These are phyloP conservation scores for Corylus heterophylla DNA, from an alignment of 306 rosid genomes.

Conservation along the genomic window DNA sequence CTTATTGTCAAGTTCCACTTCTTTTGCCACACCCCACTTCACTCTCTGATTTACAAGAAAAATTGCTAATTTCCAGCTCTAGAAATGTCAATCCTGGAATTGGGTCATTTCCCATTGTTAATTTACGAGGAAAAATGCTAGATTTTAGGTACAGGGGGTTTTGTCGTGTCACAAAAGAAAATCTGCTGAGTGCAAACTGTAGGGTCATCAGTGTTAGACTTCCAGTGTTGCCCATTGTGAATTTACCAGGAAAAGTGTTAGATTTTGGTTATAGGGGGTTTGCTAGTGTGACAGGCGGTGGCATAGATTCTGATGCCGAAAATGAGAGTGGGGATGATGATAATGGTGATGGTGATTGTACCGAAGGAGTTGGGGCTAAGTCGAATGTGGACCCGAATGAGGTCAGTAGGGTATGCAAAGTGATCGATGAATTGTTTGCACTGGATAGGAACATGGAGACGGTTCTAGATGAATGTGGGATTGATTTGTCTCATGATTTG, in stretches of 20 bases:
- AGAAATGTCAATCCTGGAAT: slow-evolving; percentile 1
- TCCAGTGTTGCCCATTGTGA: neutral
- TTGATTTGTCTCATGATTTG: slow-evolving; percentile 69
- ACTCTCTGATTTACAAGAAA: slow-evolving; percentile 59
- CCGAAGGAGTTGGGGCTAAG: slow-evolving; percentile 20
- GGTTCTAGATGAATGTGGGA: slow-evolving; percentile 71
- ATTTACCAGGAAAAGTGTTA: slow-evolving; percentile 23
- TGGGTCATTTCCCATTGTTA: slow-evolving; percentile 1
- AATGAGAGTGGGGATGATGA: slow-evolving; percentile 29
- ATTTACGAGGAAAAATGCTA: slow-evolving; percentile 22
- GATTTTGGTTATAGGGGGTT: slow-evolving; percentile 25
- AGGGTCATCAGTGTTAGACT: neutral
- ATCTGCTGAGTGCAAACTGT: slow-evolving; percentile 21
- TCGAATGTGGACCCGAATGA: slow-evolving; percentile 55
- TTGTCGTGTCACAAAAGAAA: slow-evolving; percentile 26
- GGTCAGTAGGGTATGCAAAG: slow-evolving; percentile 73
- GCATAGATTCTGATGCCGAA: slow-evolving; percentile 43
- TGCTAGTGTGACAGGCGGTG: slow-evolving; percentile 30
- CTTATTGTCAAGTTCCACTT: slow-evolving; percentile 74
- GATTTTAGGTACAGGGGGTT: slow-evolving; percentile 20
- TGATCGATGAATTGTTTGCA: slow-evolving; percentile 86
- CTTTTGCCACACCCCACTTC: slow-evolving; percentile 80
- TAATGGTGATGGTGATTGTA: slow-evolving; percentile 15
- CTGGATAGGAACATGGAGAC: slow-evolving; percentile 93
- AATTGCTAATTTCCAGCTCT: slow-evolving; percentile 38